phyloP scores from a whole-genome alignment of 352 stramenopile species.

The Aphanomyces euteiches region DNA sequence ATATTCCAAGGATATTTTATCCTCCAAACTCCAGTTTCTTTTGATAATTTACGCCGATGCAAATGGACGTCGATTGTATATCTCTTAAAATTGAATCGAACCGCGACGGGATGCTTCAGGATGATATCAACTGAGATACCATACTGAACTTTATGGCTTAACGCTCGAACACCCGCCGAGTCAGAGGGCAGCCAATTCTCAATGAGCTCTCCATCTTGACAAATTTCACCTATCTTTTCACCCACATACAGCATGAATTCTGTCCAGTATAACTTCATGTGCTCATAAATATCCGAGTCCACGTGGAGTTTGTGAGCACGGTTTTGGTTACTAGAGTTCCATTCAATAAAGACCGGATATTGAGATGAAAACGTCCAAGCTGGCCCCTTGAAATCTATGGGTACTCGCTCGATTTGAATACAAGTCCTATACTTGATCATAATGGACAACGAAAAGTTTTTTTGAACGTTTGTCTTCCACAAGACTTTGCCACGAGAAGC shows the following conservation, averaged over 20 bases:
- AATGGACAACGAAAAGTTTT: conserved; percentile 12
- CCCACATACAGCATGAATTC: conserved; percentile 16
- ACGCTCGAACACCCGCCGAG: neutral
- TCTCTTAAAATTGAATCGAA: conserved; percentile 16
- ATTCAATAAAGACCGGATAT: conserved; percentile 1
- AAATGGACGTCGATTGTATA: conserved; percentile 19
- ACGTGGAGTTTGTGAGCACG: neutral
- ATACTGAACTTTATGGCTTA: neutral
- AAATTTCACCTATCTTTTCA: conserved; percentile 21
- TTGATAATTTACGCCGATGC: neutral
- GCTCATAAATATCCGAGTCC: neutral
- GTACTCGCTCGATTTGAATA: conserved; percentile 5
- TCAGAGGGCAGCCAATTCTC: conserved; percentile 2
- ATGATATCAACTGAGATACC: conserved; percentile 11
- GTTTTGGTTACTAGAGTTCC: neutral
- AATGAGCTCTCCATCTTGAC: conserved; percentile 9
- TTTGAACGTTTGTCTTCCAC: neutral
- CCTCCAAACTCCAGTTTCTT: neutral
- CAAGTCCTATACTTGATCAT: conserved; percentile 15
- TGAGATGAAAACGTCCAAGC: neutral
- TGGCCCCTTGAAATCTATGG: conserved; percentile 1
- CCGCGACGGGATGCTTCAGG: neutral
- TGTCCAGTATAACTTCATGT: conserved; percentile 7
- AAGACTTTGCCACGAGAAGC: neutral
- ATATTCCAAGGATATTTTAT: conserved; percentile 27